Base-by-base conservation (phyloP, 2,329 filamentous ascomycete species). In the Albophoma yamanashiensis region DNA sequence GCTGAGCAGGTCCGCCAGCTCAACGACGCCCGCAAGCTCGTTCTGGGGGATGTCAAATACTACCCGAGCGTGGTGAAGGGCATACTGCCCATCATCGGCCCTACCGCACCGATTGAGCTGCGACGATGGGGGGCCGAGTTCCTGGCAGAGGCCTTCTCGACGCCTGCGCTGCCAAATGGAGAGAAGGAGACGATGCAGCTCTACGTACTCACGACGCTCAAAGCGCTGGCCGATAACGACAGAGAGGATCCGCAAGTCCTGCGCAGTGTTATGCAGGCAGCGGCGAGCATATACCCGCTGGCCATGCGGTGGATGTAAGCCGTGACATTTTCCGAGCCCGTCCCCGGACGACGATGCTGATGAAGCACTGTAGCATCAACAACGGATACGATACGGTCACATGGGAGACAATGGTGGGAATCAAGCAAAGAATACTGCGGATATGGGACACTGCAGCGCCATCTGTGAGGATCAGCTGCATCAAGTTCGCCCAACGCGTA, bases 61-160 rank as follows among this genome's bases (percentile, higher is more conserved):
- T 99, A 97, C 74, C 87, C 89, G 57, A 91, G 90, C 73, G 93
- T 99, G 71, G 88, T 99, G 64, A 89, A 91, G 70, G 92, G 91
- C 56, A 91, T 97, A 64, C 79, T 97, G n/a, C 92, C 92, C 60
- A 92, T 97, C 68, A 89, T 97, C 74, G 87, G 88, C 62, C 84
- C 89, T 58, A 81, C 82, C 65, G 83, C 90, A 64, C 82, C 85
- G 62, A 76, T 96, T 60, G 91, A 96, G 74, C 79, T 97, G 68
- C 89, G 92, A 74, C 82, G 92, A 88, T 99, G 94, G 94, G 94
- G 93, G 34, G 88, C 92, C 64, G 92, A 97, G 63, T 99, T 99
- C 71, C 80, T 99, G 52, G 92, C 93, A 60, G 94, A 99, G 78
- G 92, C 92, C 2, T 97, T 99, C 76, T 89, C 94, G 60, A 95